Percentiles rank a stretch among this genome's conserved stretches.
phyloP scores from a whole-genome alignment of 2,329 filamentous ascomycete species.

The Zymoseptoria tritici region DNA sequence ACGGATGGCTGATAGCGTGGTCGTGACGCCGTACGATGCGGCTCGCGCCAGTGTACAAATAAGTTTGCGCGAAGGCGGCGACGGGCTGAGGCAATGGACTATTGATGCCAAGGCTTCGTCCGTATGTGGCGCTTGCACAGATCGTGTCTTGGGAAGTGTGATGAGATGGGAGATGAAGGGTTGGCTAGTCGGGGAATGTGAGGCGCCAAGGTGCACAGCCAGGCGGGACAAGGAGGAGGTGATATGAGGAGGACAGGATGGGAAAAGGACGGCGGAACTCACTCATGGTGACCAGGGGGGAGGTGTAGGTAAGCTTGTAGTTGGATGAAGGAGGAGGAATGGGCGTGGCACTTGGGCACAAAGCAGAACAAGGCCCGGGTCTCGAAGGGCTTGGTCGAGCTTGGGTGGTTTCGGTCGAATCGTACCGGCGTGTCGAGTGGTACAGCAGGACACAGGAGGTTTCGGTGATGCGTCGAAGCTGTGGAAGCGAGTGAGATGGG shows the following conservation, averaged over 20 bases:
- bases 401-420: not conserved
- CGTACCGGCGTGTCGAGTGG: not conserved
- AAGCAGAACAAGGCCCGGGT: not conserved
- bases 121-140: not conserved
- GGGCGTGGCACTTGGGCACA: too few relatives aligned
- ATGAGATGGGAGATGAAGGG: not conserved
- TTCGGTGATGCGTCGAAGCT: too few relatives aligned
- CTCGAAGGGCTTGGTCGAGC: not conserved
- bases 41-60: not conserved
- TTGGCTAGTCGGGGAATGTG: not conserved
- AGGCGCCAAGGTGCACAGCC: conserved; percentile 5
- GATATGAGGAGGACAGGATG: not conserved
- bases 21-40: not conserved
- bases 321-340: not conserved
- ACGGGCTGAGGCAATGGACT: not conserved
- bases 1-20: not conserved
- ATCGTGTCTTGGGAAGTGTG: not conserved
- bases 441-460: not conserved
- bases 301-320: not conserved
- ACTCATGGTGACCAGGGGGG: conserved; percentile 3
- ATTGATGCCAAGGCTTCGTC: not conserved
- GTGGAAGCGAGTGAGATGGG: too few relatives aligned
- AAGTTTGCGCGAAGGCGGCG: not conserved
- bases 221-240: not conserved
- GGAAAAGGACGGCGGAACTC: not conserved